Evolutionary conservation across 139 green algal species (phyloP).

Genomic region (Tetradesmus obliquus): DNA sequence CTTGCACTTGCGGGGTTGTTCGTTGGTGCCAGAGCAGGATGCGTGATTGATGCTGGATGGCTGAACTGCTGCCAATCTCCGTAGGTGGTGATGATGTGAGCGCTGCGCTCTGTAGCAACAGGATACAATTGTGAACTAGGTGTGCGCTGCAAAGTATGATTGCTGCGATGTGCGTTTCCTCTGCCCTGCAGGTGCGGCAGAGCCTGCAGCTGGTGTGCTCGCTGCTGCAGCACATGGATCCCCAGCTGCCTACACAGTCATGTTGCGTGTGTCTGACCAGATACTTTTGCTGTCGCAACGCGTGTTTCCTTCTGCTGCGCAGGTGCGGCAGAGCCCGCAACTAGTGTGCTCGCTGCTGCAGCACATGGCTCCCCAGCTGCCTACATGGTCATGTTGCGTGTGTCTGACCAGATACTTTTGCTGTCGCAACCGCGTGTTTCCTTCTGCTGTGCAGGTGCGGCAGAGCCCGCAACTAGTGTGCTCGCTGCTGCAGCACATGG

Average conservation of each 20-base stretch:
- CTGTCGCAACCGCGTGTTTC: neutral
- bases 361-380: neutral
- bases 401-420: neutral
- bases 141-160: too few species aligned
- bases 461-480: neutral
- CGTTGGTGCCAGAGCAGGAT: too few species aligned
- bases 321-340: neutral
- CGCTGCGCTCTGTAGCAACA: too few species aligned
- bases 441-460: neutral
- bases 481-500: slow-evolving; percentile 7
- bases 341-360: neutral
- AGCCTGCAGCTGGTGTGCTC: neutral
- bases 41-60: too few species aligned
- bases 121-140: too few species aligned
- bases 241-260: neutral
- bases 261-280: neutral
- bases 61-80: too few species aligned
- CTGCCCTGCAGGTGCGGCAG: neutral
- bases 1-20: too few species aligned
- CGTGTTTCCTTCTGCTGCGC: neutral
- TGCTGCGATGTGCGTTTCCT: too few species aligned
- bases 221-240: neutral
- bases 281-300: neutral
- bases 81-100: too few species aligned
- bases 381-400: neutral